Evolutionary conservation across 1,139 yeast genomes (phyloP).

Genomic region (Candida sojae): DNA sequence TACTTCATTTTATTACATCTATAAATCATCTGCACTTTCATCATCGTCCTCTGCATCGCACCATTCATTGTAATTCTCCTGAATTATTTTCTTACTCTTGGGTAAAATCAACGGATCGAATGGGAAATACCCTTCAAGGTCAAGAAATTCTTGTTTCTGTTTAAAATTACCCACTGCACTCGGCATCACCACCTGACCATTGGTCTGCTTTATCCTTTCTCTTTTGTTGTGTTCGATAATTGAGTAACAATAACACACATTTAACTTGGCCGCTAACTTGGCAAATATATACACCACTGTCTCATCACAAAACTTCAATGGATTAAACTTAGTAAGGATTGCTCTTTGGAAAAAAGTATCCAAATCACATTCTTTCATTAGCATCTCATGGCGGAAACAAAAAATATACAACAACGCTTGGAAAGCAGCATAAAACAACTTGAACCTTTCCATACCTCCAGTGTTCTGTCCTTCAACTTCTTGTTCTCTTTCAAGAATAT

Average conservation of each 20-base stretch:
- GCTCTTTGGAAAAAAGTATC: constrained; percentile 87
- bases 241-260: constrained; percentile 90
- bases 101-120: constrained; percentile 88
- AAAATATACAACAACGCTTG: constrained; percentile 90
- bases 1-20: too few relatives aligned
- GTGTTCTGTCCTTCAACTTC: constrained; percentile 51
- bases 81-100: constrained; percentile 50
- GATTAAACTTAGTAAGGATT: constrained; percentile 87
- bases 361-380: constrained; percentile 62
- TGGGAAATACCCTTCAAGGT: constrained; percentile 91
- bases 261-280: constrained; percentile 84
- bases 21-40: constrained; percentile 17
- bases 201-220: constrained; percentile 50
- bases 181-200: constrained; percentile 26
- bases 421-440: constrained; percentile 87
- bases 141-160: constrained; percentile 77
- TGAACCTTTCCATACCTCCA: constrained; percentile 79
- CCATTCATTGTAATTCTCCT: constrained; percentile 81
- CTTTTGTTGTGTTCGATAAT: constrained; percentile 89
- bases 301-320: constrained; percentile 89
- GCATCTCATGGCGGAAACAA: constrained; percentile 75
- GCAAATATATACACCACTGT: constrained; percentile 95
- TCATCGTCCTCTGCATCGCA: constrained; percentile 62
- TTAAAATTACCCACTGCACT: constrained; percentile 43
- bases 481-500: constrained; percentile 77